Evolutionary conservation across 2,329 filamentous ascomycete genomes (phyloP).

Genomic region (Paecilomyces dactylethromorphus): DNA sequence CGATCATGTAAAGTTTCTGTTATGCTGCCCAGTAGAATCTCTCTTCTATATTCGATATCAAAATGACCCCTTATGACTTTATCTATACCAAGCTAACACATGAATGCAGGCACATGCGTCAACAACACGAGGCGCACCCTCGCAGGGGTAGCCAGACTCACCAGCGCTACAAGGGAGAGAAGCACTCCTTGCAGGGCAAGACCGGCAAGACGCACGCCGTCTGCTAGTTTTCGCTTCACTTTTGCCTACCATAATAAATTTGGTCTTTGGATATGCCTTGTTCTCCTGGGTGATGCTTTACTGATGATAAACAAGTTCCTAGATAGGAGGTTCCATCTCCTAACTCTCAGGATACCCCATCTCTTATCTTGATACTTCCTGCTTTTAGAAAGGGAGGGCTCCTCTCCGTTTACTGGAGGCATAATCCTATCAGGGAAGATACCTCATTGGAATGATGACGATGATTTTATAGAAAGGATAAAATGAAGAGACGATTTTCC

Average conservation of each 20-base stretch:
- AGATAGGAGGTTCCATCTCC: not conserved
- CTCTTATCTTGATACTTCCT: not conserved
- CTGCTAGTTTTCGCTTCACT: slow-evolving; percentile 51
- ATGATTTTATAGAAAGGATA: no score
- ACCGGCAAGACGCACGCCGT: slow-evolving; percentile 83
- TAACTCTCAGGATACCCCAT: not conserved
- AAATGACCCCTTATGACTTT: not conserved
- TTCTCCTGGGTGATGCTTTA: not conserved
- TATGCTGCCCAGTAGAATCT: not conserved
- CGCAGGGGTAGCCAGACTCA: slow-evolving; percentile 49
- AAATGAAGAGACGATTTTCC: no score
- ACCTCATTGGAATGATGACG: not conserved
- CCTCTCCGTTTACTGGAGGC: not conserved
- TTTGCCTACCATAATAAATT: not conserved
- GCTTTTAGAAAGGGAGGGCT: not conserved
- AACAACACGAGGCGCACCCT: slow-evolving; percentile 51
- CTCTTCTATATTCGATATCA: not conserved
- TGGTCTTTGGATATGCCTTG: not conserved
- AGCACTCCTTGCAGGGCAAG: slow-evolving; percentile 84
- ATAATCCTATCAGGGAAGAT: not conserved
- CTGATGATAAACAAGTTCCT: not conserved
- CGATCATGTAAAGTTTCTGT: not conserved
- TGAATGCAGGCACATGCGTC: slow-evolving; percentile 42
- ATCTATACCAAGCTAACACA: not conserved
- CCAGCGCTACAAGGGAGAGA: slow-evolving; percentile 59